Evolutionary conservation across 2,329 filamentous ascomycete genomes (phyloP).

Genomic region (Microsporum audouinii): DNA sequence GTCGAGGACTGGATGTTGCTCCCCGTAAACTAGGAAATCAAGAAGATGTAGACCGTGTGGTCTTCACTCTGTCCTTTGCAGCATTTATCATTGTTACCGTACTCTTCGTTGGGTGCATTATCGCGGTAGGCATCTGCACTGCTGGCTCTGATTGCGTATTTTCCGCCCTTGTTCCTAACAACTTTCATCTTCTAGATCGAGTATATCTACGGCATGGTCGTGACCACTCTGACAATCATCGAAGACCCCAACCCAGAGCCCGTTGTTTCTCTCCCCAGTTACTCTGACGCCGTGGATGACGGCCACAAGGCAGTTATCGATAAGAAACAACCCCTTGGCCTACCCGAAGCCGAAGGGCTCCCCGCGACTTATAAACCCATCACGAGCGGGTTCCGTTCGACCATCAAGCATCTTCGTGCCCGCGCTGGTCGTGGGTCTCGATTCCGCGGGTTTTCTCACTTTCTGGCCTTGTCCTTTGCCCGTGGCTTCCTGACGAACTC

Average conservation of each 20-base stretch:
- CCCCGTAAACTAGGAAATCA: conserved; percentile 7
- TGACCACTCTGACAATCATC: conserved; percentile 53
- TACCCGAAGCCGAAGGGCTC: conserved; percentile 31
- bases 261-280: conserved; percentile 24
- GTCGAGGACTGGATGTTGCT: conserved; percentile 27
- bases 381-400: conserved; percentile 48
- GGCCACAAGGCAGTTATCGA: conserved; percentile 11
- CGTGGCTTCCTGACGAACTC: conserved; percentile 35
- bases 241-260: conserved; percentile 45
- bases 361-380: conserved; percentile 44
- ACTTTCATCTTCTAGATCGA: conserved; percentile 24
- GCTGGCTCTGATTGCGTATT: background rate
- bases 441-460: conserved; percentile 56
- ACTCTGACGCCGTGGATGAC: conserved; percentile 28
- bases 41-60: conserved; percentile 15
- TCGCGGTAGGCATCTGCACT: conserved; percentile 19
- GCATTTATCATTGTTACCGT: conserved; percentile 22
- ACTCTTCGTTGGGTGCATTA: conserved; percentile 17
- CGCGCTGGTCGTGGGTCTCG: conserved; percentile 53
- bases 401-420: conserved; percentile 50
- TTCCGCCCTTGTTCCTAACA: background rate
- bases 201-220: conserved; percentile 50
- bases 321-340: conserved; percentile 27
- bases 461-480: conserved; percentile 38
- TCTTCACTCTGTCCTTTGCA: conserved; percentile 20